These are phyloP conservation scores for Cercospora sesami DNA, from an alignment of 2,329 filamentous ascomycete genomes.

Conservation along the genomic window DNA sequence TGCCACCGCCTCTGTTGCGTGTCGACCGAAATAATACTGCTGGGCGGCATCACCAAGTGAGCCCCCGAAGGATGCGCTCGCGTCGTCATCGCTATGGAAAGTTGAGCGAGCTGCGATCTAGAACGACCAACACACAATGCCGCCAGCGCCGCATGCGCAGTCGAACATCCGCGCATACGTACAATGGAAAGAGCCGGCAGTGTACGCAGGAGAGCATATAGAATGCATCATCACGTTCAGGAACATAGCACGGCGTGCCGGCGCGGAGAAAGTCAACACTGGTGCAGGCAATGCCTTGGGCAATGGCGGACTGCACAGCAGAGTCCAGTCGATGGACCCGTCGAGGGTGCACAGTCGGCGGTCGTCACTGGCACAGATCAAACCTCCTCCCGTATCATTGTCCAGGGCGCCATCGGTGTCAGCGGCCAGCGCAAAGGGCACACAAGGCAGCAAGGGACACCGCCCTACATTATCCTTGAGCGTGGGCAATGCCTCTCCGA, in stretches of 20 bases:
- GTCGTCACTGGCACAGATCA: constrained; percentile 28
- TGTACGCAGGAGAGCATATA: constrained; percentile 95
- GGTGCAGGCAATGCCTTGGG: constrained; percentile 34
- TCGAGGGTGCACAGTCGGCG: constrained; percentile 29
- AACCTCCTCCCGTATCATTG: constrained; percentile 12
- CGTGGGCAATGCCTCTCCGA: constrained; percentile 39
- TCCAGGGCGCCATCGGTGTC: constrained; percentile 28
- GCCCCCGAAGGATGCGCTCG: constrained; percentile 14
- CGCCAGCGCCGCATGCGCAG: constrained; percentile 19
- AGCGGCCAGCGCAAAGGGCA: constrained; percentile 24
- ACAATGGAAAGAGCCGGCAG: constrained; percentile 87
- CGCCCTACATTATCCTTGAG: constrained; percentile 66
- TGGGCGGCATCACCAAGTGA: neutral
- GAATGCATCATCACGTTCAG: constrained; percentile 96
- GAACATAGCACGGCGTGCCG: constrained; percentile 62
- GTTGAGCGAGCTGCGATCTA: constrained; percentile 18
- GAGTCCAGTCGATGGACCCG: constrained; percentile 19
- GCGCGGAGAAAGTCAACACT: constrained; percentile 28
- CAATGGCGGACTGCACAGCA: constrained; percentile 24
- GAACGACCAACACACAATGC: constrained; percentile 9
- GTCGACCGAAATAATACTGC: neutral
- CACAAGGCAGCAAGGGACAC: constrained; percentile 53
- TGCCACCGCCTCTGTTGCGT: neutral
- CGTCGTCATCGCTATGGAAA: constrained; percentile 15
- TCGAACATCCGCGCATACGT: constrained; percentile 93